Evolutionary conservation across 2,329 filamentous ascomycete species (phyloP), one percentile per base, ranked within the genome.

Genomic region (Talaromyces marneffei): DNA sequence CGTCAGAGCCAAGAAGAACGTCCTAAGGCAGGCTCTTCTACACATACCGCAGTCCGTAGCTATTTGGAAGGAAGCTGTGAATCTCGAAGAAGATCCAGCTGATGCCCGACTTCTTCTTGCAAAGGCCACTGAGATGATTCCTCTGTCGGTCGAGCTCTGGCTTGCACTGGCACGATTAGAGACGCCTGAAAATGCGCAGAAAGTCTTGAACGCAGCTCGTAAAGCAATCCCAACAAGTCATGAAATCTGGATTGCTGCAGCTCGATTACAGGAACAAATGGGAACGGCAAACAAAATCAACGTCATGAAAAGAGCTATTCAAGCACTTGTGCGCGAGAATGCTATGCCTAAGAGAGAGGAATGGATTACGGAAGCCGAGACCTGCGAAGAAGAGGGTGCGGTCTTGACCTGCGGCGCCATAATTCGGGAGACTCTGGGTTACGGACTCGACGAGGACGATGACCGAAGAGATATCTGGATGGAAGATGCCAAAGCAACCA

Each of bases 61-160:
- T 44, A 83, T 99, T n/a, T 99, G 94, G 94, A 99, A 97, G 73
- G 92, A 95, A 72, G 89, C 93, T 4, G 93, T 99, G 65, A 97
- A 97, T 68, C 79, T 97, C 60, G 94, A 97, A 71, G 93, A 97
- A 70, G 89, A 96, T 67, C 85, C 89, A 0, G 89, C 88, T 31
- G 92, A 97, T 77, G 95, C 95, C 4, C 87, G 88, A 64, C 80
- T 99, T 60, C 82, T 99, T 59, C 84, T 99, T 52, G 92, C 92
- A 53, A 97, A 97, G 77, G 95, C 95, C 0, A 96, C 92, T 0
- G 92, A 99, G 69, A 89, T 97, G 62, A 96, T 99, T 60, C 93
- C 93, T 0, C 81, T 95, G 6, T 96, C 93, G 0, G 88, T 97
- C 39, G 95, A 99, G 71, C 79, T 99, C 1, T 99, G 94, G 94